These are phyloP conservation scores for Phytophthora sojae DNA, from an alignment of 352 stramenopile genomes.

Conservation along the genomic window DNA sequence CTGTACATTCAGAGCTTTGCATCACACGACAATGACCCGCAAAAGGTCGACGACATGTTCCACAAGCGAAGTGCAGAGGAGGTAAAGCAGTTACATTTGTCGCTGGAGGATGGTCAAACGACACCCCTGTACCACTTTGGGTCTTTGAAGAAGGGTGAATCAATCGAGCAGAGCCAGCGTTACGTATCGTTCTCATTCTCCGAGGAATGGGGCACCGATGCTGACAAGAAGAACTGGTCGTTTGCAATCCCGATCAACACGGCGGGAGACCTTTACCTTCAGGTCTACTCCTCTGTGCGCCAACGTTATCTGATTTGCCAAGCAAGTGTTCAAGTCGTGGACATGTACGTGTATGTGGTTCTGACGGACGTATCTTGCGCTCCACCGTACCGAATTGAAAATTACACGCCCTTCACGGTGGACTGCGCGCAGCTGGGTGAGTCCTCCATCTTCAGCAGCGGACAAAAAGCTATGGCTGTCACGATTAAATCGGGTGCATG, in stretches of 20 bases:
- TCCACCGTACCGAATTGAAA: constrained; percentile 88
- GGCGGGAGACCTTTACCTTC: constrained; percentile 81
- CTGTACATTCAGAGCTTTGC: constrained; percentile 80
- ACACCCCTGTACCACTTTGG: constrained; percentile 82
- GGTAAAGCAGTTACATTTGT: constrained; percentile 58
- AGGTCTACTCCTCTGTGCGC: constrained; percentile 79
- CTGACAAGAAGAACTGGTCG: constrained; percentile 72
- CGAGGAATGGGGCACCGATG: constrained; percentile 60
- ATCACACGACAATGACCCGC: constrained; percentile 62
- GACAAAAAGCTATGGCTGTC: constrained; percentile 56
- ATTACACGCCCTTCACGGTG: constrained; percentile 87
- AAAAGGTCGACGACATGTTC: constrained; percentile 76
- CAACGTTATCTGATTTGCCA: constrained; percentile 85
- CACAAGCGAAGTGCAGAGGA: constrained; percentile 73
- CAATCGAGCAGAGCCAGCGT: constrained; percentile 64
- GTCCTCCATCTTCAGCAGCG: constrained; percentile 70
- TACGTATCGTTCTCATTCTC: constrained; percentile 87
- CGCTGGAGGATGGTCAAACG: constrained; percentile 67
- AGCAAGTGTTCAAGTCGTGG: constrained; percentile 87
- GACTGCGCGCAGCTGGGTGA: constrained; percentile 76
- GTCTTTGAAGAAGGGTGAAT: constrained; percentile 76
- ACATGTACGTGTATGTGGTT: constrained; percentile 91
- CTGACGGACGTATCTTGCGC: constrained; percentile 82
- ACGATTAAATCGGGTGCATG: constrained; percentile 75
- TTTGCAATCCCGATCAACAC: constrained; percentile 83